Base-by-base conservation (phyloP, 2,329 filamentous ascomycete genomes). In the Aspergillus ustus region DNA sequence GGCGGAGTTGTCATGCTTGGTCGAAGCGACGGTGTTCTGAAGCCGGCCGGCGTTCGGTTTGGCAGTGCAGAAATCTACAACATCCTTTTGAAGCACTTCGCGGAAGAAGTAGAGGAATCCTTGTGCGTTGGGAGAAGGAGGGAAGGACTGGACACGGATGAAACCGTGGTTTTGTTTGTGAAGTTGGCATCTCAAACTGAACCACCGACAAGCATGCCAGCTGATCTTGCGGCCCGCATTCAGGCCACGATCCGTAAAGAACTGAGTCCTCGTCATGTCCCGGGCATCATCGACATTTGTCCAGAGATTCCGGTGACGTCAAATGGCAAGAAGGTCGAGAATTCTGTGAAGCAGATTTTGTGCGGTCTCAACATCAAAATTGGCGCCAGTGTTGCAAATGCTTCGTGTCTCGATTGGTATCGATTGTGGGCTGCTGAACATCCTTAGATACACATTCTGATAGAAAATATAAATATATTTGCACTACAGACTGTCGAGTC, bases 261-360 rank as follows among this genome's bases (percentile, higher is more conserved):
- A 75, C 80, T 98, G 62, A 97, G 92, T 69, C 91, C 92, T 4
- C 85, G 95, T 57, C 95, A 99, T 80, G 93, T 98, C 0, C 94
- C 94, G 0, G 90, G 87, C 0, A 81, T 97, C 0, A 83, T 98
- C 19, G 91, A 93, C 67, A 88, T 91, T 74, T 93, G 91, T 64
- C 88, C 89, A 0, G 93, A 94, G 43, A 95, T 99, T 19, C 95
- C 94, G 0, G 89, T 93, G 67, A 98, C 95, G 17, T 89, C 89
- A 2, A 99, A 99, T 72, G 94, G 94, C 57, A 99, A 99, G 82
- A 99, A 98, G 88, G 92, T 99, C 62, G 94, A 99, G 76, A 93
- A 96, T 52, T 92, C 92, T 0, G 94, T 98, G 6, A 98, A 98
- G 82, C 93, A 97, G 78, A 97, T 98, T 49, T 80, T 99, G 1